Evolutionary conservation across 176 grass and related monocot species (phyloP), one percentile per base, ranked within the genome.

Genomic region (Stipa capillata): DNA sequence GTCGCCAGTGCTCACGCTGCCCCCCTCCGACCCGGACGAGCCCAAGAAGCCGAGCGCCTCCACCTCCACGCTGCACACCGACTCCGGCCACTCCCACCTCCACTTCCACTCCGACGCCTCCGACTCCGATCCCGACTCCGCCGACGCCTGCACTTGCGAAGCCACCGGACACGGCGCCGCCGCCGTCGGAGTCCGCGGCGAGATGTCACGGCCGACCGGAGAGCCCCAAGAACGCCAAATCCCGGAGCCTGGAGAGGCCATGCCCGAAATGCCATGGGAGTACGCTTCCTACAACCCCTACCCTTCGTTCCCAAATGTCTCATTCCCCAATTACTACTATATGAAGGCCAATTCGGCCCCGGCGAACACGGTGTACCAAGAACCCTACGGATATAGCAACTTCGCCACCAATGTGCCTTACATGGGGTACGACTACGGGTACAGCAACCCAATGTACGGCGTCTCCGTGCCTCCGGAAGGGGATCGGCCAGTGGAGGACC

Each of bases 1-100:
- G 0, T 93, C 91, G 31, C 91, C 88, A n/a, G 79, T 90, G 37
- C 88, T 97, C 65, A 91, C 94, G 21, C 74, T 97, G 72, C 94
- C 94, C 43, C 81, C 88, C 0, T 87, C 94, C 5, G 85, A 77
- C 14, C 44, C 39, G 21, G 74, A 29, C 75, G 81, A 59, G 58
- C 60, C 68, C 17, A 85, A 84, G 35, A 83, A 90, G 40, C 75
- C 36, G 53, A 83, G 45, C 31, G 48, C 48, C 12, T 89, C 90
- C 53, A 56, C 56, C 52, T 81, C 91, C 66, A 74, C 84, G 8
- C 73, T 73, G 35, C 77, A 84, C 58, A 79, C 69, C 69, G 85
- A 58, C 40, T 88, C 89, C 47, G 85, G 71, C 3, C 83, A 83
- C 76, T 88, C 83, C 69, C 74, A 86, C 83, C 76, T 83, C 74